phyloP scores from a whole-genome alignment of 306 rosid genomes.

The Cyamopsis tetragonoloba region DNA sequence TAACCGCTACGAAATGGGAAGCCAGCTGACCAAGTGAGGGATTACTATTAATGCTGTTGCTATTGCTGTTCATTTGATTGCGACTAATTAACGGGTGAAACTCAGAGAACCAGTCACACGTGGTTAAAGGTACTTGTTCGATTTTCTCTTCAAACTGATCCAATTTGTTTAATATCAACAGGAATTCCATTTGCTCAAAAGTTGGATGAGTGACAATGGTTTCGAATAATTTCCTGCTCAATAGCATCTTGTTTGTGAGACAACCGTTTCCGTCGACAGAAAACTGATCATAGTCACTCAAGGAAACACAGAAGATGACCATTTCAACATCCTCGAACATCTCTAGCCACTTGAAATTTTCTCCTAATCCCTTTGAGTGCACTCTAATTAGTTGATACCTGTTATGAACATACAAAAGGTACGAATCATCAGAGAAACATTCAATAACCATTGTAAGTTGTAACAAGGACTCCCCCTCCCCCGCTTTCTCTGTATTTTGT shows the following conservation, averaged over 20 bases:
- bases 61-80: conserved; percentile 54
- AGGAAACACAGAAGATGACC: conserved; percentile 81
- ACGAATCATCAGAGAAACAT: conserved; percentile 19
- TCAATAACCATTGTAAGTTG: neutral
- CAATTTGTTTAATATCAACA: conserved; percentile 78
- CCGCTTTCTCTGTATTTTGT: neutral
- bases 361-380: conserved; percentile 54
- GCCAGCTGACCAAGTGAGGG: conserved; percentile 84
- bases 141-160: conserved; percentile 84
- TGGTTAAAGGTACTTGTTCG: conserved; percentile 67
- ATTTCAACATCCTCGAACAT: conserved; percentile 97
- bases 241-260: conserved; percentile 70
- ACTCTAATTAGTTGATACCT: conserved; percentile 51
- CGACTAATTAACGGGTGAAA: conserved; percentile 75
- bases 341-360: conserved; percentile 98
- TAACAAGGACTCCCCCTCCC: neutral
- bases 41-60: conserved; percentile 66
- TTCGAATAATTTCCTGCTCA: conserved; percentile 70
- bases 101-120: conserved; percentile 87
- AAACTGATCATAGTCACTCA: conserved; percentile 84
- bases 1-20: conserved; percentile 74
- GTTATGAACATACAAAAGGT: conserved; percentile 18
- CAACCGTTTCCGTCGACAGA: conserved; percentile 62
- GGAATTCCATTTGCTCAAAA: conserved; percentile 86
- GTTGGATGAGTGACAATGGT: conserved; percentile 86